Percentiles rank a stretch among this genome's conserved stretches.
Evolutionary conservation across 23 red algal species (phyloP).

Genomic region (Gracilariopsis chorda): DNA sequence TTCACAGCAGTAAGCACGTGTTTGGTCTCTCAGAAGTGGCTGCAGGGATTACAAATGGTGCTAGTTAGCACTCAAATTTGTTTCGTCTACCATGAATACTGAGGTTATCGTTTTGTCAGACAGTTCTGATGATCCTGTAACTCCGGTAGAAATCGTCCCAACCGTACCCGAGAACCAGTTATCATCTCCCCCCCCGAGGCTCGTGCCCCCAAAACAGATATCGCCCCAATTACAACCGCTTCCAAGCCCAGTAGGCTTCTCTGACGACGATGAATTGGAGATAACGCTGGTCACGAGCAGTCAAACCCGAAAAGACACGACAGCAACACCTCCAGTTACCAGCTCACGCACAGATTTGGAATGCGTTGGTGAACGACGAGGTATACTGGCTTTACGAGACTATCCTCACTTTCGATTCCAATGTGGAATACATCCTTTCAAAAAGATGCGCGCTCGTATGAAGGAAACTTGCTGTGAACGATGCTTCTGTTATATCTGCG

Average conservation of each 20-base stretch:
- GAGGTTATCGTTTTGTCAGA: background rate
- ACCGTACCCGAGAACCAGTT: too few relatives aligned
- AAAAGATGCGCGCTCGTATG: background rate
- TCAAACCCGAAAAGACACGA: background rate
- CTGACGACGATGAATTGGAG: background rate
- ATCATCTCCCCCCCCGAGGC: too few relatives aligned
- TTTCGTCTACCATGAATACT: background rate
- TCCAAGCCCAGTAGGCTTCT: background rate
- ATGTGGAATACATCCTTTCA: background rate
- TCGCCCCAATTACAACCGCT: too few relatives aligned
- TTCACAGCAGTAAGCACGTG: too few relatives aligned
- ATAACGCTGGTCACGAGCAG: background rate
- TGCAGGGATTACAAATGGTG: too few relatives aligned
- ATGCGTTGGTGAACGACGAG: slow-evolving; percentile 5
- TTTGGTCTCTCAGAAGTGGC: too few relatives aligned
- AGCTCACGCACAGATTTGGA: background rate
- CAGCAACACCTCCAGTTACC: background rate
- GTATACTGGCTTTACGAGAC: background rate
- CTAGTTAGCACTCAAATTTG: too few relatives aligned
- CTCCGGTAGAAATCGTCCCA: background rate
- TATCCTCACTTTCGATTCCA: background rate
- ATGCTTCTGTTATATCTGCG: slow-evolving; percentile 4
- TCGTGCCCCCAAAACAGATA: too few relatives aligned
- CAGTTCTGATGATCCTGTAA: background rate
- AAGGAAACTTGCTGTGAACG: background rate